phyloP scores from a whole-genome alignment of 345 rosid species.

The Citrus glauca region DNA sequence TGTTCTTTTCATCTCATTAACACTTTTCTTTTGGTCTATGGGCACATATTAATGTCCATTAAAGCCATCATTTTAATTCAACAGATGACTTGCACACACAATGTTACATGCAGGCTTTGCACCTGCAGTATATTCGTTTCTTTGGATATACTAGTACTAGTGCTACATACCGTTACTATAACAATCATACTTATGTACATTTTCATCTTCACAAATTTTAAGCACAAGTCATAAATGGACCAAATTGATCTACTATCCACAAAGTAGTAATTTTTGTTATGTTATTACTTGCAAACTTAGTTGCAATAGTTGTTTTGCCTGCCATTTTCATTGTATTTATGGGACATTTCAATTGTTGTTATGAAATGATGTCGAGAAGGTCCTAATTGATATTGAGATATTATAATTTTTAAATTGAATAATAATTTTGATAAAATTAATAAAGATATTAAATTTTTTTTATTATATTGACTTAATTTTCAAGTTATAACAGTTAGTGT shows the following conservation, averaged over 20 bases:
- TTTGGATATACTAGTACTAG: neutral
- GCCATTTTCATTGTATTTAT: neutral
- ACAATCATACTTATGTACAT: neutral
- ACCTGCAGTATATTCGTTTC: neutral
- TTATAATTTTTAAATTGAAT: no score
- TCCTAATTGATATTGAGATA: no score
- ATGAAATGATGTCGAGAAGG: neutral
- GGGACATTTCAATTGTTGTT: neutral
- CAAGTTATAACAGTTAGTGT: rapidly evolving
- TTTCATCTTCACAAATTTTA: neutral
- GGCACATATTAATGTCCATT: neutral
- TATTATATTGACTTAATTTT: no score
- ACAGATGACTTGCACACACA: neutral
- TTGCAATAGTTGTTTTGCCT: neutral
- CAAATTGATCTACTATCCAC: neutral
- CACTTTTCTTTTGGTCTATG: neutral
- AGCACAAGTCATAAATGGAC: neutral
- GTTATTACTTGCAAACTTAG: neutral
- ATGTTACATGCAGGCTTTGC: neutral
- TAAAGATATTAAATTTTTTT: no score
- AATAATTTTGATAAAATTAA: no score
- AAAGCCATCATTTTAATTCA: neutral
- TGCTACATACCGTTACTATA: neutral
- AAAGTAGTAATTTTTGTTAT: neutral
- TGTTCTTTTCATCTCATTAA: neutral